A percentile compares a stretch with the other conserved stretches of the same genome.
phyloP scores from a whole-genome alignment of 768 basidiomycete genomes.

The Zangia roseola region DNA sequence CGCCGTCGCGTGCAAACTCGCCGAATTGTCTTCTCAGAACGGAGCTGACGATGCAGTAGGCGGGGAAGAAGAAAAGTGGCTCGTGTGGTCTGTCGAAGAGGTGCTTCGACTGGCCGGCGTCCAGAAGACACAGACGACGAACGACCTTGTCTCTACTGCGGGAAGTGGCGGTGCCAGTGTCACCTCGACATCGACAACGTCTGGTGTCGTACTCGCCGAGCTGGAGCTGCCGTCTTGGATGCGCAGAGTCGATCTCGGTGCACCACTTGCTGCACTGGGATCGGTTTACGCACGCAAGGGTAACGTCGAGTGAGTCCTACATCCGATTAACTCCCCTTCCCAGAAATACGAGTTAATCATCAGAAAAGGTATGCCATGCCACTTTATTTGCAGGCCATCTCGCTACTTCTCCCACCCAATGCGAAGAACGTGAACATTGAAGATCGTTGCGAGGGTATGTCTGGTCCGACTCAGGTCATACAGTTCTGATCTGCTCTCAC shows the following conservation, averaged over 20 bases:
- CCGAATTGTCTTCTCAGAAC: constrained; percentile 36
- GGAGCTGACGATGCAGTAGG: constrained; percentile 15
- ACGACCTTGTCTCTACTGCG: not conserved
- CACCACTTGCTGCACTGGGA: constrained; percentile 67
- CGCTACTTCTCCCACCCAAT: constrained; percentile 51
- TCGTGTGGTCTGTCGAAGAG: constrained; percentile 44
- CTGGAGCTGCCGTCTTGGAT: constrained; percentile 63
- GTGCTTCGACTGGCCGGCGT: constrained; percentile 30
- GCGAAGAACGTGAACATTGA: constrained; percentile 34
- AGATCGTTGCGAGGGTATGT: constrained; percentile 60
- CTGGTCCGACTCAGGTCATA: not conserved
- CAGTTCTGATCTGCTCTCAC: no score
- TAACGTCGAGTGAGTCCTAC: constrained; percentile 39
- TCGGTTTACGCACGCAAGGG: constrained; percentile 57
- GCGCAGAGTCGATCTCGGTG: constrained; percentile 56
- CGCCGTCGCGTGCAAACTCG: constrained; percentile 46
- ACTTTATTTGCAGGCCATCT: constrained; percentile 64
- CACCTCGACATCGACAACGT: not conserved
- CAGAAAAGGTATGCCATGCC: constrained; percentile 59
- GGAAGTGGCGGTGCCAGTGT: no score
- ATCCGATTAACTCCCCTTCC: not conserved
- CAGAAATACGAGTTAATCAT: not conserved
- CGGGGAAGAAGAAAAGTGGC: constrained; percentile 44
- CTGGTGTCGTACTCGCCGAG: constrained; percentile 42
- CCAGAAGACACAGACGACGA: not conserved